Base-by-base conservation (phyloP, 2,329 filamentous ascomycete genomes). In the Ophiostoma sp. region DNA sequence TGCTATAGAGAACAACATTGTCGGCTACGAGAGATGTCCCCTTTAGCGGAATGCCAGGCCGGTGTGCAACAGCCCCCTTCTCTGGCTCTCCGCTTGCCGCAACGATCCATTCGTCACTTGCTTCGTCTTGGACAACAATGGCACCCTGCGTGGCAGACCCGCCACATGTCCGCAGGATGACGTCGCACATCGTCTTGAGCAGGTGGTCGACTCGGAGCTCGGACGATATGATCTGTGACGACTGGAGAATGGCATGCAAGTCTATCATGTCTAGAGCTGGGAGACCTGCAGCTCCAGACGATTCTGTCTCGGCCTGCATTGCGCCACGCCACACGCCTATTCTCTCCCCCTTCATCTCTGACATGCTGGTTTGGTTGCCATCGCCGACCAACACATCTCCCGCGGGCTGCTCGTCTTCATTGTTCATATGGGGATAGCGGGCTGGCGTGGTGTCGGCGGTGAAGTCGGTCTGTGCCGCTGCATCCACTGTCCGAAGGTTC, bases 251-350 rank as follows among this genome's bases (percentile, higher is more conserved):
- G 38, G 89, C 89, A 58, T 91, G 88, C 70, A 93, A 77, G 76
- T 93, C 91, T 74, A 94, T 88, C 88, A 94, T 93, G 78, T 94
- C 91, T 67, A 94, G 83, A 41, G 89, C 87, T 55, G 89, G 89
- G 69, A 93, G 81, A 11, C 88, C 87, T 47, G 81, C 85, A 2
- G 84, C 85, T 1, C 69, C 71, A 1, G 64, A 27, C 4, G 42
- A 9, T 4, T 71, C 70, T 27, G 84, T 81, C 71, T 87, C 85
- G 5, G 83, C 82, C 64, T 83, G 79, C 78, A 86, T 86, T 11
- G 84, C 83, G 16, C 85, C 85, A 72, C 85, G 81, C 86, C 86
- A 89, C n/a, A 83, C 84, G 58, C 84, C 84, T 75, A 87, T 85
- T 49, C 84, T 81, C 66, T 86, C 85, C 63, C 84, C 85, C 72